These are phyloP conservation scores for Botrytis elliptica DNA, from an alignment of 2,329 filamentous ascomycete species.

Conservation along the genomic window DNA sequence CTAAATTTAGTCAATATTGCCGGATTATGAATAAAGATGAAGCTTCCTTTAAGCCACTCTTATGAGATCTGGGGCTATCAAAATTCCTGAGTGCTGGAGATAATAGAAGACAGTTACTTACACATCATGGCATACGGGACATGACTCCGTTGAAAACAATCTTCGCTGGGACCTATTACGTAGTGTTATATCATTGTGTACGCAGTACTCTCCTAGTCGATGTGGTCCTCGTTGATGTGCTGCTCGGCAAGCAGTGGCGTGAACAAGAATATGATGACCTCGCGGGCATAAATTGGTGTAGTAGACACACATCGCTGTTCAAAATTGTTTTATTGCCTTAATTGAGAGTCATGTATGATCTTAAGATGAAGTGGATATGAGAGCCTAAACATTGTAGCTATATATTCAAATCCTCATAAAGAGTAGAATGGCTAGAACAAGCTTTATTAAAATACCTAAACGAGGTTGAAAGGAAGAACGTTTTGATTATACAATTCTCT, in stretches of 20 bases:
- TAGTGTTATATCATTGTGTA: not conserved
- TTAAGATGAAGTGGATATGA: not conserved
- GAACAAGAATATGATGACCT: not conserved
- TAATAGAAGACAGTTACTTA: not conserved
- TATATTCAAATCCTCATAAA: not conserved
- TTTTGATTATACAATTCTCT: not conserved
- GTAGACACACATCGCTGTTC: not conserved
- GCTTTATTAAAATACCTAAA: not conserved
- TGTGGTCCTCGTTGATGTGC: not conserved
- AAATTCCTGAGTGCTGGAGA: not conserved
- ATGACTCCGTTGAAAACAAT: not conserved
- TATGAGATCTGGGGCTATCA: too few species aligned
- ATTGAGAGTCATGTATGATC: not conserved
- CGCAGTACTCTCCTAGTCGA: rapidly evolving
- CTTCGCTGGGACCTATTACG: not conserved
- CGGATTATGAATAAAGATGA: not conserved
- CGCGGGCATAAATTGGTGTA: not conserved
- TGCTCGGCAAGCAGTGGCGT: not conserved
- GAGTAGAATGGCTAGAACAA: not conserved
- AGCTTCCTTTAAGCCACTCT: not conserved
- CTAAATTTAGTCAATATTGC: not conserved
- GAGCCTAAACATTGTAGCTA: not conserved
- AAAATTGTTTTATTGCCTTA: not conserved
- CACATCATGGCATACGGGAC: not conserved
- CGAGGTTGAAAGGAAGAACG: not conserved